Evolutionary conservation across 768 basidiomycete genomes (phyloP), one percentile per base, ranked within the genome.

Genomic region (Lyophyllum shimeji): DNA sequence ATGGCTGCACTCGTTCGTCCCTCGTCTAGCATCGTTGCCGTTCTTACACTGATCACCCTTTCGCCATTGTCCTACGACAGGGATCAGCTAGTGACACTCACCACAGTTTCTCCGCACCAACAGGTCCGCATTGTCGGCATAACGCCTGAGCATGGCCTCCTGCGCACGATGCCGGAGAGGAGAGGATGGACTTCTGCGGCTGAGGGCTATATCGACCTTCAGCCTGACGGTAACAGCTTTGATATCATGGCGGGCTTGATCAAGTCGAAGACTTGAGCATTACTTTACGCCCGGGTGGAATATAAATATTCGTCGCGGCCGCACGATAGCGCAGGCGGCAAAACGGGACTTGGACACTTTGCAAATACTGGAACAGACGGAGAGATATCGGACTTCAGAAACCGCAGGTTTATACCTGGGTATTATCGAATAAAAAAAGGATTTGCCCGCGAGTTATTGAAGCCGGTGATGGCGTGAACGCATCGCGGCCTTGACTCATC

Each of bases 161-260:
- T 99, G 55, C 82, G 93, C 49, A 97, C 95, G 7, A 69, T 90
- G 33, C 85, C 85, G 1, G 85, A 88, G 62, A 72, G 75, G 25
- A 68, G 66, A 57, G 67, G 71, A 20, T 70, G 65, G 68, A 47
- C 57, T 24, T 42, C 60, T 56, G 61, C 66, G 39, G 63, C 73
- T 53, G 54, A 69, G 57, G 76, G 74, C 23, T 95, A 82, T 66
- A 87, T 98, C 50, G 95, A 99, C 70, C 71, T 99, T 18, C 97
- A 97, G 68, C 97, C 97, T 1, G 95, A 98, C 65, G 93, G 95
- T 48, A 99, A 99, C 68, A 93, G 93, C 64, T 98, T 98, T 62
- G 96, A 98, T 71, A 77, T 98, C 60, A 90, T 97, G 90, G 81
- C 85, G 33, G 93, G 93, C 29, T 68, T 96, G 69, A 95, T 96